Conservation (phyloP, 345 rosid genomes). For the Eucalyptus dawsonii region DNA sequence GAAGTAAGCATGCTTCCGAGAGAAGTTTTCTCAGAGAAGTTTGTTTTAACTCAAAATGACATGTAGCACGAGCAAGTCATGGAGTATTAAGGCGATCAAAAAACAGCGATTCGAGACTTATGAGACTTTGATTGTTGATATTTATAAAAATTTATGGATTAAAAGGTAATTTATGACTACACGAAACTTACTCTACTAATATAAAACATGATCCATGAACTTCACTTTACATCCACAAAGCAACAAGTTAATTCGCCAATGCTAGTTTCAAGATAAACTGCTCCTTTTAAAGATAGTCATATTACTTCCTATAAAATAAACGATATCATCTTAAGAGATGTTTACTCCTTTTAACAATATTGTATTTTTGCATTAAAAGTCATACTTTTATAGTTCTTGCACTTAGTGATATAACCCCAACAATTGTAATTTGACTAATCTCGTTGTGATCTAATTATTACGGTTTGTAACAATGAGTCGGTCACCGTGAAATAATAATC, state of each 20-base stretch:
- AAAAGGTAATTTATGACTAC: background rate
- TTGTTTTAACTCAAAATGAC: background rate
- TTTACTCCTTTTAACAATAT: background rate
- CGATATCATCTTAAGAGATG: background rate
- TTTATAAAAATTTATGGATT: background rate
- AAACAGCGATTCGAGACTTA: accelerated
- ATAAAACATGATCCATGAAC: background rate
- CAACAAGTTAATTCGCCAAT: background rate
- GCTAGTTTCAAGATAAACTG: background rate
- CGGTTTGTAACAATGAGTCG: too few relatives aligned
- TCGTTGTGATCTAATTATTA: background rate
- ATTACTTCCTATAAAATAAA: background rate
- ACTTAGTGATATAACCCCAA: background rate
- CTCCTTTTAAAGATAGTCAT: background rate
- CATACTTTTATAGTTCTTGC: background rate
- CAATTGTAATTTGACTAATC: background rate
- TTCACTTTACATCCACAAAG: background rate
- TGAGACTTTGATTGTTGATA: background rate
- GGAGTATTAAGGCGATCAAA: background rate
- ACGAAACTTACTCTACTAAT: background rate
- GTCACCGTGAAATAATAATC: background rate
- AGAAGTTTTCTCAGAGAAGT: background rate
- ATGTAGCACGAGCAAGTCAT: background rate
- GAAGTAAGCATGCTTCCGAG: background rate
- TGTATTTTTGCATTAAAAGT: background rate